Conservation (phyloP, 257 asterid species). For the Solanum chiquidenum region DNA sequence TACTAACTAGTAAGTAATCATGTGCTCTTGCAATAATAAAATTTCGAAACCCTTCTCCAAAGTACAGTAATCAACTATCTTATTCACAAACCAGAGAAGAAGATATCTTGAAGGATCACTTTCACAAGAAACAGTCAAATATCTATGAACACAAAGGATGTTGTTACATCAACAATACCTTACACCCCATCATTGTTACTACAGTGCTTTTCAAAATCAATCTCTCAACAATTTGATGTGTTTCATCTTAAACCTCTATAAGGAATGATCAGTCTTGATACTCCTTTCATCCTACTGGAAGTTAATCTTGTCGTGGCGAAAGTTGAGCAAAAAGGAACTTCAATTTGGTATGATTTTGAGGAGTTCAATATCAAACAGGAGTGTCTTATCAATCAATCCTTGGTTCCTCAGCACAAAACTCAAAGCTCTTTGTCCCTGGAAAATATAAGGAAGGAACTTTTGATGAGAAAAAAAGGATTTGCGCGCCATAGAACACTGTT, state of each 20-base stretch:
- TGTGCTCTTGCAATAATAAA: background rate
- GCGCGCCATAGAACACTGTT: background rate
- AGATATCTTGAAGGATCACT: background rate
- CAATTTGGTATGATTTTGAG: conserved; percentile 65
- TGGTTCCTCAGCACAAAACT: conserved; percentile 88
- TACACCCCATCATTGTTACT: background rate
- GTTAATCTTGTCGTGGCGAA: background rate
- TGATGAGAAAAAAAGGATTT: background rate
- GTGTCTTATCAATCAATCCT: conserved; percentile 92
- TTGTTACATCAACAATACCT: background rate
- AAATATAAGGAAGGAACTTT: background rate
- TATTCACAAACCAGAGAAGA: background rate
- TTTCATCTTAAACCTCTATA: background rate
- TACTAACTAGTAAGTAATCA: background rate
- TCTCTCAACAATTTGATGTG: background rate
- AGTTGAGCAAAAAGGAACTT: background rate
- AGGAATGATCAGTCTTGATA: background rate
- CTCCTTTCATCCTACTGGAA: background rate
- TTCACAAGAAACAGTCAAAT: background rate
- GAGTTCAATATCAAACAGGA: conserved; percentile 89
- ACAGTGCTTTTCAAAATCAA: background rate
- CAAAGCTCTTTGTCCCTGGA: conserved; percentile 93
- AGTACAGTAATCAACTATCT: background rate
- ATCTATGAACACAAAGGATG: background rate
- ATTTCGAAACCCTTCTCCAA: background rate